Conservation (phyloP, 2,329 filamentous ascomycete genomes). For the Colletotrichum godetiae region DNA sequence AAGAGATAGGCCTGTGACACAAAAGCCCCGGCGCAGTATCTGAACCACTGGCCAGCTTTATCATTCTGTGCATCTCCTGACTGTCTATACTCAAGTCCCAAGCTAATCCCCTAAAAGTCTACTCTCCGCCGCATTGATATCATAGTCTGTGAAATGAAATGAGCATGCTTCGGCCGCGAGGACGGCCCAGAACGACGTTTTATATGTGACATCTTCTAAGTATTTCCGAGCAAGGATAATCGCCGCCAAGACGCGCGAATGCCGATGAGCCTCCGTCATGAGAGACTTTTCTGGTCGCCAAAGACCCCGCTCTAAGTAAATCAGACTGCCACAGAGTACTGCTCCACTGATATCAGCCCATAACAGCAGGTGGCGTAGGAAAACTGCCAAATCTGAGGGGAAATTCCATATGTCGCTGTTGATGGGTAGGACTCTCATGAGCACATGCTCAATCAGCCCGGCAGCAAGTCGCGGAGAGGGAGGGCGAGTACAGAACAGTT, state of each 20-base stretch:
- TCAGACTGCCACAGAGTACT: background rate
- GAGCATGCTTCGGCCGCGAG: background rate
- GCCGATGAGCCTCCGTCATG: background rate
- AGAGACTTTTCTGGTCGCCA: background rate
- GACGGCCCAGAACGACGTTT: background rate
- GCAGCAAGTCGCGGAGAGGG: too few relatives aligned
- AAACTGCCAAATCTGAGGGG: background rate
- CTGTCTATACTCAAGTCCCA: background rate
- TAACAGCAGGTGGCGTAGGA: background rate
- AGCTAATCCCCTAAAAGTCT: background rate
- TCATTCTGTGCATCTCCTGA: background rate
- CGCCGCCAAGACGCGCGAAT: background rate
- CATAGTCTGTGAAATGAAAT: background rate
- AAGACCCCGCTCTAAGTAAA: background rate
- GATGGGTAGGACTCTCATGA: background rate
- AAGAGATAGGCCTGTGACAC: too few relatives aligned
- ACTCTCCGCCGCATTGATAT: background rate
- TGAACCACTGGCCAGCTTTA: background rate
- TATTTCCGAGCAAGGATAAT: slow-evolving; percentile 8
- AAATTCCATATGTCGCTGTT: background rate
- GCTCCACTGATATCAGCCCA: background rate
- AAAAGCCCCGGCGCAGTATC: background rate
- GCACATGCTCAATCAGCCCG: background rate
- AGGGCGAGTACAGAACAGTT: background rate
- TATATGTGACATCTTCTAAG: background rate